phyloP scores from a whole-genome alignment of 1,139 yeast species.

The Geotrichum klebahnii region DNA sequence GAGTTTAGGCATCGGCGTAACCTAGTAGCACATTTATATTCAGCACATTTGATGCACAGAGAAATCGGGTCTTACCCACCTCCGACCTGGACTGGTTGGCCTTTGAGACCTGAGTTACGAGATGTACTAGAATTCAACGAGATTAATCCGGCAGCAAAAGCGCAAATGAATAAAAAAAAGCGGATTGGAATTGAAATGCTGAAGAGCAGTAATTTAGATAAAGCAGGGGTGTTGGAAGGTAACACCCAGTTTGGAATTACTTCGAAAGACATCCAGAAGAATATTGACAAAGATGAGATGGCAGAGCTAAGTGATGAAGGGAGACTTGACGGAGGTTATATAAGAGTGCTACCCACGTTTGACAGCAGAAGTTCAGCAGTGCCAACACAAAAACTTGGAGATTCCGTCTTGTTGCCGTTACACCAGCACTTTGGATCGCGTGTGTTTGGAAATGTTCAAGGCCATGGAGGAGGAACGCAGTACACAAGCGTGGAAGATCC shows the following conservation, averaged over 20 bases:
- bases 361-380: slow-evolving; percentile 6
- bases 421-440: not conserved
- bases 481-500: slow-evolving; percentile 16
- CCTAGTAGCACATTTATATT: slow-evolving; percentile 34
- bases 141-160: not conserved
- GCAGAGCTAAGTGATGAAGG: not conserved
- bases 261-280: not conserved
- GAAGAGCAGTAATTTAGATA: not conserved
- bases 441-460: slow-evolving; percentile 7
- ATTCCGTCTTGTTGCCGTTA: not conserved
- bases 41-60: slow-evolving; percentile 28
- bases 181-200: slow-evolving; percentile 18
- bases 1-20: slow-evolving; percentile 15
- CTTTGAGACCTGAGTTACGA: slow-evolving; percentile 12
- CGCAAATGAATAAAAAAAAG: not conserved
- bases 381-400: not conserved
- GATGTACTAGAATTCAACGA: not conserved
- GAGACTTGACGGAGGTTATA: not conserved
- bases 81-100: slow-evolving; percentile 23
- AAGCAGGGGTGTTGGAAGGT: not conserved
- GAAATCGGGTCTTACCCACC: slow-evolving; percentile 16
- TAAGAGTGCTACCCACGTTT: slow-evolving; percentile 1
- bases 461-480: slow-evolving; percentile 16
- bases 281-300: not conserved
- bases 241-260: slow-evolving; percentile 6